phyloP scores from a whole-genome alignment of 495 filamentous ascomycete species.

The Aspergillus ostianus region DNA sequence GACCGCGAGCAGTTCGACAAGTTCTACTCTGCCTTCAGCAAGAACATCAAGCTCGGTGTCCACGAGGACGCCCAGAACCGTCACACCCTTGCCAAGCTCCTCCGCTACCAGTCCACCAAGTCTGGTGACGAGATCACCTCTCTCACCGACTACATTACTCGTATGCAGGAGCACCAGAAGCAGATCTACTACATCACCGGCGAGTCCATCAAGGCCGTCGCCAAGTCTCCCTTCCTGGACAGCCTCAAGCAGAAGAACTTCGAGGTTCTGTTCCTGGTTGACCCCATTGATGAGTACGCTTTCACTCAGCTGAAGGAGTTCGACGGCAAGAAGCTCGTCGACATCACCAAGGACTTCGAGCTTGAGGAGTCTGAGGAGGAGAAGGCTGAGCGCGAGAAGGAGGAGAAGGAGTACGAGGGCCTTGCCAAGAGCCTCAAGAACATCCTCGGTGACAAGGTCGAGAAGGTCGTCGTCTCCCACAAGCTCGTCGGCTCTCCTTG shows the following conservation, averaged over 20 bases:
- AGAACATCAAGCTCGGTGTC: conserved; percentile 99
- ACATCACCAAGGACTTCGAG: conserved; percentile 99
- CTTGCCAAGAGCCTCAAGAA: conserved; percentile 98
- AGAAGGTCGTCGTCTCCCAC: conserved; percentile 99
- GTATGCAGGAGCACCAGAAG: conserved; percentile 99
- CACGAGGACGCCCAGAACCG: conserved; percentile 99
- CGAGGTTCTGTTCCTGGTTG: conserved; percentile 98
- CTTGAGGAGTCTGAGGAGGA: conserved; percentile 99
- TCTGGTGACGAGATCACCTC: conserved; percentile 95
- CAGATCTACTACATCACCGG: conserved; percentile 99
- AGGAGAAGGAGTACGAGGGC: conserved; percentile 96
- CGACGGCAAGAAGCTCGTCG: conserved; percentile 99
- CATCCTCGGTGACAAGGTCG: conserved; percentile 97
- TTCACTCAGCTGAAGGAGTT: conserved; percentile 99
- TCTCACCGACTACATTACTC: conserved; percentile 92
- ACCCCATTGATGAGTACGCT: conserved; percentile 99
- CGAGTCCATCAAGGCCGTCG: conserved; percentile 96
- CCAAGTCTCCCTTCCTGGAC: conserved; percentile 98
- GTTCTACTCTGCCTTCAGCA: conserved; percentile 99
- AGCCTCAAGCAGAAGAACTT: conserved; percentile 99
- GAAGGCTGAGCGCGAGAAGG: conserved; percentile 92
- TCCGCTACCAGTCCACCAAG: conserved; percentile 98
- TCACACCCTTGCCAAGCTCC: conserved; percentile 88
- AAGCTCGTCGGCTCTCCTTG: conserved; percentile 95
- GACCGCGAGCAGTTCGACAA: conserved; percentile 99